These are phyloP conservation scores for Spergularia bocconei DNA, from an alignment of 148 eudicot genomes.

Conservation along the genomic window DNA sequence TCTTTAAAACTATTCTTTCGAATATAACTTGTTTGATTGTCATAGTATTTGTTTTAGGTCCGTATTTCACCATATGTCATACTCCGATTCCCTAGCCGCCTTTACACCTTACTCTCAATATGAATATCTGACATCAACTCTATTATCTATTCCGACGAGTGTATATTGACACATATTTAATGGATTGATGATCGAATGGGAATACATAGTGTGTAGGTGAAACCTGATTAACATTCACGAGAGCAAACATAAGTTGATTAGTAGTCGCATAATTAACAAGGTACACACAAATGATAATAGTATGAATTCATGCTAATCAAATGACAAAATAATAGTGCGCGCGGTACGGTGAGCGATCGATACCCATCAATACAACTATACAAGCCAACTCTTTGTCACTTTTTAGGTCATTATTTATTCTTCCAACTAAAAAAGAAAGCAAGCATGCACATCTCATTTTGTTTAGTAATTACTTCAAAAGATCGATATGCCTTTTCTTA, in stretches of 20 bases:
- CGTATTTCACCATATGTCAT: no score
- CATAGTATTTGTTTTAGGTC: no score
- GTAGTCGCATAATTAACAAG: background rate
- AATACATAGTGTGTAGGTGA: no score
- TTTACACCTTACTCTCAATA: no score
- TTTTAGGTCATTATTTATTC: background rate
- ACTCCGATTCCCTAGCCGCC: no score
- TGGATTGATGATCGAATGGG: no score
- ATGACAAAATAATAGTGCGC: background rate
- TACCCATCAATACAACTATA: background rate
- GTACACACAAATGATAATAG: background rate
- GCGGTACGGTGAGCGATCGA: background rate
- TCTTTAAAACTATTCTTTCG: no score
- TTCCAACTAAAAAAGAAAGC: background rate
- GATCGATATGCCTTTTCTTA: background rate
- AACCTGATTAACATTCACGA: background rate
- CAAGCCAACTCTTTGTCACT: background rate
- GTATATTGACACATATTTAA: no score
- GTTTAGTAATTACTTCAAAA: background rate
- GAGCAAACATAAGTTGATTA: background rate
- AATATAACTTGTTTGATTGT: no score
- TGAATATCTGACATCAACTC: no score
- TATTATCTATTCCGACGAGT: no score
- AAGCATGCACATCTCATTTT: conserved; percentile 6
- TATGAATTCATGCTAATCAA: background rate